phyloP scores from a whole-genome alignment of 2,329 filamentous ascomycete species.

The Aspergillus versicolor region DNA sequence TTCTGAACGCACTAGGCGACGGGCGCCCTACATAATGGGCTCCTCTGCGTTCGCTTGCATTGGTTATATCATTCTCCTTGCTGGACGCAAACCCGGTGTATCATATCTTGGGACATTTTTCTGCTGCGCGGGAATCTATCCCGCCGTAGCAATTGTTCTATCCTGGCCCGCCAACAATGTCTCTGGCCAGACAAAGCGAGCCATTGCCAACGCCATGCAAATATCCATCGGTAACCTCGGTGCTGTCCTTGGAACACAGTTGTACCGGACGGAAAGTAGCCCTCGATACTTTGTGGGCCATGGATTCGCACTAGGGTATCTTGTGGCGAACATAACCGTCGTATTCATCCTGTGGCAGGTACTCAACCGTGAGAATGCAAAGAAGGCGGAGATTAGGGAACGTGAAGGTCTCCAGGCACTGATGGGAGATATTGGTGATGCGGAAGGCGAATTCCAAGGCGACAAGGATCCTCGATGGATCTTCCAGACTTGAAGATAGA shows the following conservation, averaged over 20 bases:
- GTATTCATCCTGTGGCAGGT: constrained; percentile 54
- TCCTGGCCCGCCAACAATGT: constrained; percentile 73
- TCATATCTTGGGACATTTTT: constrained; percentile 64
- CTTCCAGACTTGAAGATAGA: constrained; percentile 54
- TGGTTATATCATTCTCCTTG: constrained; percentile 62
- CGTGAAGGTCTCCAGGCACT: constrained; percentile 30
- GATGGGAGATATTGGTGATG: constrained; percentile 48
- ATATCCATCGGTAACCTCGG: constrained; percentile 70
- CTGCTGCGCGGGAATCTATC: constrained; percentile 67
- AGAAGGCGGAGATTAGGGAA: constrained; percentile 50
- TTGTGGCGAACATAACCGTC: constrained; percentile 58
- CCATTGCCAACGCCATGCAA: constrained; percentile 68
- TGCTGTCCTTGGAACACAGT: constrained; percentile 67
- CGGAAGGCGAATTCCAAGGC: constrained; percentile 56
- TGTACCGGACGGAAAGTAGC: constrained; percentile 61
- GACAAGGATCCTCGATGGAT: constrained; percentile 66
- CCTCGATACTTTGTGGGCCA: constrained; percentile 68
- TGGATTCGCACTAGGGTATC: constrained; percentile 64
- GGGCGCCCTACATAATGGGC: constrained; percentile 64
- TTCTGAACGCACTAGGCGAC: constrained; percentile 57
- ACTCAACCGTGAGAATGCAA: constrained; percentile 59
- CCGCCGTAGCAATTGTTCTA: constrained; percentile 61
- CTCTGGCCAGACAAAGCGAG: constrained; percentile 68
- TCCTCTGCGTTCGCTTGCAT: constrained; percentile 58
- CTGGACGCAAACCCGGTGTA: constrained; percentile 54